Percentiles rank a stretch among this genome's conserved stretches.
phyloP scores from a whole-genome alignment of 2,329 filamentous ascomycete species.

The Penicillium sp. region DNA sequence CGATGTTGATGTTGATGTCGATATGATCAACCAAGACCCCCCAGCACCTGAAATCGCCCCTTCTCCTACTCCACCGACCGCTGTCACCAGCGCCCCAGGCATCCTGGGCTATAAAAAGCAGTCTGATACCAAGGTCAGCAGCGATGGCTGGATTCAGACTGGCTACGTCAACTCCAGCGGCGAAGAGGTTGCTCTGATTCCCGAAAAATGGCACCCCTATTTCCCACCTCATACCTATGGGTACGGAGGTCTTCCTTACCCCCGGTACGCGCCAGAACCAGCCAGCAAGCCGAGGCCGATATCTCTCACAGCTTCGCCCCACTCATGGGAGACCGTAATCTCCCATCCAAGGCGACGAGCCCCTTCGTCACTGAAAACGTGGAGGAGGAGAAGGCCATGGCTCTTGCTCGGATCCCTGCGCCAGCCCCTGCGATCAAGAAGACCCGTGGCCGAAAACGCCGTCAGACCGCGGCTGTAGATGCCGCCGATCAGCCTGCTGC shows the following conservation, averaged over 20 bases:
- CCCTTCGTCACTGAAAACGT: conserved; percentile 15
- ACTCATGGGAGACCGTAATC: conserved; percentile 21
- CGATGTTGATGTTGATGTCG: background rate
- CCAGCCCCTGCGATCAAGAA: conserved; percentile 3
- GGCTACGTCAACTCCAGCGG: conserved; percentile 15
- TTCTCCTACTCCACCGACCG: background rate
- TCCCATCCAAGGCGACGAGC: conserved; percentile 5
- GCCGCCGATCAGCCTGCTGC: background rate
- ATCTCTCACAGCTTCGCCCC: conserved; percentile 18
- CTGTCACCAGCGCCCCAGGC: background rate
- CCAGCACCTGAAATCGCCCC: background rate
- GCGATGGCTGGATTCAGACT: conserved; percentile 13
- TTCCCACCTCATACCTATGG: conserved; percentile 16
- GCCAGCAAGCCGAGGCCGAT: conserved; percentile 10
- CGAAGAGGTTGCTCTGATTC: conserved; percentile 17
- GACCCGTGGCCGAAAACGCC: conserved; percentile 11
- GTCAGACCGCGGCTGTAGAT: background rate
- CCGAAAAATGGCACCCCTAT: conserved; percentile 10
- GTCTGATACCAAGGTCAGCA: background rate
- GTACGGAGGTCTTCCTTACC: conserved; percentile 15
- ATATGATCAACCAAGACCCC: background rate
- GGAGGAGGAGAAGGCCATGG: conserved; percentile 9
- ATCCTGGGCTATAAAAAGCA: conserved; percentile 1
- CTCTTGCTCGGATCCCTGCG: background rate
- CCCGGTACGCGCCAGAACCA: conserved; percentile 17